Conservation (phyloP, 169 alveolate genomes). For the Plasmodium relictum region DNA sequence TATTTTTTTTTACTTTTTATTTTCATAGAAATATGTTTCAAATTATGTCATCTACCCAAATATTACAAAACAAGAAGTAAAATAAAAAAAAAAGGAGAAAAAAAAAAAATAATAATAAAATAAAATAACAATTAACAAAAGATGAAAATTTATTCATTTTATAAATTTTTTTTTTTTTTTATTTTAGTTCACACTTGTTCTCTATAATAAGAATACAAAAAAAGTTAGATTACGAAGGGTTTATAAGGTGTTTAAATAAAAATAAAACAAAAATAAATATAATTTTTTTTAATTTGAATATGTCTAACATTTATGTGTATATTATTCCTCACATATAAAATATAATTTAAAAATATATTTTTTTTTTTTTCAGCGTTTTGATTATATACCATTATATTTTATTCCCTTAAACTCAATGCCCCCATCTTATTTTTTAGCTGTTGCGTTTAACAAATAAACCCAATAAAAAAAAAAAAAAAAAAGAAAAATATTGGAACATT, state of each 20-base stretch:
- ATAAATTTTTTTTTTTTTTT: not conserved
- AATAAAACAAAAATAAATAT: not conserved
- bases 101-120: not conserved
- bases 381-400: slow-evolving; percentile 59
- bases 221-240: slow-evolving; percentile 39
- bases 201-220: slow-evolving; percentile 21
- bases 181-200: slow-evolving; percentile 29
- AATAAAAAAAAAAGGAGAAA: not conserved
- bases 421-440: slow-evolving; percentile 69
- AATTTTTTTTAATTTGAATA: not conserved
- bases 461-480: slow-evolving; percentile 12
- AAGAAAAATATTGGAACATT: too few relatives aligned
- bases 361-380: slow-evolving; percentile 68
- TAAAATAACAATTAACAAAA: not conserved
- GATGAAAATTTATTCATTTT: not conserved
- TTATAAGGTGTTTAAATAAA: slow-evolving; percentile 37
- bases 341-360: not conserved
- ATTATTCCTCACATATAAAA: not conserved
- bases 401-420: slow-evolving; percentile 74
- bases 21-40: slow-evolving; percentile 27
- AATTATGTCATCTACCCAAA: slow-evolving; percentile 39
- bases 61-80: slow-evolving; percentile 39
- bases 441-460: slow-evolving; percentile 50
- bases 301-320: not conserved
- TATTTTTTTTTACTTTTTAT: not conserved